A percentile compares a stretch with the other conserved stretches of the same genome.
Evolutionary conservation across 257 asterid genomes (phyloP).

Genomic region (Fraxinus quadrangulata): DNA sequence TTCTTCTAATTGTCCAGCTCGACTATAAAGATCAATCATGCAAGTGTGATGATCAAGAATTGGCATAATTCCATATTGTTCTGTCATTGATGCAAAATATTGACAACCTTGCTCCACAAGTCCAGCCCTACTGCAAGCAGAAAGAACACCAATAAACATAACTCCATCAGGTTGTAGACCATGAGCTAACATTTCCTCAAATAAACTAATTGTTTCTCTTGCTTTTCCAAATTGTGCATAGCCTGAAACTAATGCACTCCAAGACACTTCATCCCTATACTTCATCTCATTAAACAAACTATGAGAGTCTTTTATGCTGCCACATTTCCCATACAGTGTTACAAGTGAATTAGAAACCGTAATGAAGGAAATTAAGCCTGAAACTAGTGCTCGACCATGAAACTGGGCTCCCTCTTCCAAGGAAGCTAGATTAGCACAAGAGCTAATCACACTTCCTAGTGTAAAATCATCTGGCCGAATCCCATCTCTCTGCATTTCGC

Average conservation of each 20-base stretch:
- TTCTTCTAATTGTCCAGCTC: constrained; percentile 74
- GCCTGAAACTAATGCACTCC: constrained; percentile 62
- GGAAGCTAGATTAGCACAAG: constrained; percentile 80
- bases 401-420: constrained; percentile 94
- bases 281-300: constrained; percentile 60
- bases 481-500: constrained; percentile 71
- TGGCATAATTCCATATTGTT: constrained; percentile 55
- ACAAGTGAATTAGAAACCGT: constrained; percentile 83
- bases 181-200: constrained; percentile 68
- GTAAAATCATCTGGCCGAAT: constrained; percentile 69
- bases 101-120: constrained; percentile 64
- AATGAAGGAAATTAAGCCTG: constrained; percentile 66
- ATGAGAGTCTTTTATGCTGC: constrained; percentile 71
- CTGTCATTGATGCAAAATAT: constrained; percentile 69
- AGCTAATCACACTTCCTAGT: constrained; percentile 88
- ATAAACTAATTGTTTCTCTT: constrained; percentile 54
- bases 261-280: constrained; percentile 72
- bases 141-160: constrained; percentile 82
- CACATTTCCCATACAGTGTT: constrained; percentile 84
- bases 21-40: constrained; percentile 74
- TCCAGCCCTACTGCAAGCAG: constrained; percentile 91
- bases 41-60: constrained; percentile 50
- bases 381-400: constrained; percentile 69
- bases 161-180: constrained; percentile 78
- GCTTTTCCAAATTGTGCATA: constrained; percentile 83